phyloP scores from a whole-genome alignment of 257 asterid species.

The Fraxinus anomala region DNA sequence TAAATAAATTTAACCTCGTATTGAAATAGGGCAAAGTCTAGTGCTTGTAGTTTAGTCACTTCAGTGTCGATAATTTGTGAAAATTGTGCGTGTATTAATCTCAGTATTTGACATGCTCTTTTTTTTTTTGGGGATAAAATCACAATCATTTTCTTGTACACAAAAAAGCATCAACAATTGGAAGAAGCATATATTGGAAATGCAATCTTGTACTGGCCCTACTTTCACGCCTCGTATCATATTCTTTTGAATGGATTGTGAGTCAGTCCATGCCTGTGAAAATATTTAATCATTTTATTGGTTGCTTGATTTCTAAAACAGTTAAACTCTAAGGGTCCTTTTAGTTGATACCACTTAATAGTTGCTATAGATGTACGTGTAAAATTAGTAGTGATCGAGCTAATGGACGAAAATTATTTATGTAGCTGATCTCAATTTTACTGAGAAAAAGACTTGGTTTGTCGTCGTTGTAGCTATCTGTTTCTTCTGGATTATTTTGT shows the following conservation, averaged over 20 bases:
- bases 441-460: background rate
- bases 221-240: conserved; percentile 22
- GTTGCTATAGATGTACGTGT: background rate
- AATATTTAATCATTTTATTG: conserved; percentile 24
- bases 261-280: conserved; percentile 35
- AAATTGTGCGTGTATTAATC: background rate
- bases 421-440: background rate
- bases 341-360: background rate
- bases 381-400: background rate
- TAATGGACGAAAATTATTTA: background rate
- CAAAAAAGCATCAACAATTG: background rate
- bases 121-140: background rate
- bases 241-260: conserved; percentile 32
- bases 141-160: background rate
- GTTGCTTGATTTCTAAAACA: conserved; percentile 23
- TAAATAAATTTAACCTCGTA: background rate
- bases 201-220: conserved; percentile 18
- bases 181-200: conserved; percentile 4
- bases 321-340: background rate
- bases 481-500: background rate
- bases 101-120: background rate
- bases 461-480: background rate
- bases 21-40: background rate
- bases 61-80: background rate
- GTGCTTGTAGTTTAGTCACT: too few relatives aligned